Evolutionary conservation across 2,329 filamentous ascomycete genomes (phyloP), one percentile per base, ranked within the genome.

Genomic region (Sporothrix dimorphospora): DNA sequence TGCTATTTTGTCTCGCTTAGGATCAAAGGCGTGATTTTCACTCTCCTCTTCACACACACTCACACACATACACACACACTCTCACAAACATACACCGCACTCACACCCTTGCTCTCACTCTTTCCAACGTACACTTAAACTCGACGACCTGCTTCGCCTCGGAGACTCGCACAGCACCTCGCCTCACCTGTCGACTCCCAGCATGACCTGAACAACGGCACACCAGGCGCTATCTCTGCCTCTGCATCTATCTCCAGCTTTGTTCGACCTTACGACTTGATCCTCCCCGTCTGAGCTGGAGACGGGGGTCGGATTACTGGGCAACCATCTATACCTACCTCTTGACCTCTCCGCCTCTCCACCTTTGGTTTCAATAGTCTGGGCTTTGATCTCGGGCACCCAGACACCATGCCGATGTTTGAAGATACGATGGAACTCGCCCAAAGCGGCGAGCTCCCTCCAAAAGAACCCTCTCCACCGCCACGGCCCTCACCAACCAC

Each of bases 391-490:
- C 59, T 27, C 38, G 7, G 59, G 38, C 27, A 49, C n/a, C 6
- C 27, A 11, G 24, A 59, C 74, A 79, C 75, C 73, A 90, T 90
- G 88, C 88, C 88, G 75, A 88, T 88, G 78, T 89, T 87, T 76
- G 85, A 87, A 76, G 83, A 85, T 78, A 83, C 87, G 76, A 77
- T 85, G 76, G 82, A 83, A 67, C 81, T 81, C 59, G 76, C 75
- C 72, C 71, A 16, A 8, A 65, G 63, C 24, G 51, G 59, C 68
- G 69, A 72, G 53, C 65, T n/a, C 19, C 61, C 24, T 38, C 68
- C 49, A 47, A 68, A 73, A 19, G 69, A 63, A 75, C 73, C 74
- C 70, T 38, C 45, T n/a, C 45, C 53, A 5, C 55, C 65, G 19
- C 45, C 45, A 49, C 70, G 21, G 40, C 61, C 55, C 16, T 21